Base-by-base conservation (phyloP, 1,139 yeast species). In the Blastobotrys persicus region DNA sequence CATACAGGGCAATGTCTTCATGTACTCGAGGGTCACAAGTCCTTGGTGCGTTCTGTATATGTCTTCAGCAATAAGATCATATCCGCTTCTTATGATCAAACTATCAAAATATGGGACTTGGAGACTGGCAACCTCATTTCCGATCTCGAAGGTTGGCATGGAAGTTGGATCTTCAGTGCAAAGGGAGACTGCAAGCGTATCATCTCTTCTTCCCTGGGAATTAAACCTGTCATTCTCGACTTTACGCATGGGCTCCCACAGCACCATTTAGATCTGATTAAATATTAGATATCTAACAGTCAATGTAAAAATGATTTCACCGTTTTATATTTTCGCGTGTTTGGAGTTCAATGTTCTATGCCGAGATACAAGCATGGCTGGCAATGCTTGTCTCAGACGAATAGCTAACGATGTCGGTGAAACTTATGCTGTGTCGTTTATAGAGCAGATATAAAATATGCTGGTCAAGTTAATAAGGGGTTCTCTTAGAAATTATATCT, bases 41-140 rank as follows among this genome's bases (percentile, higher is more conserved):
- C 59, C 9, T 55, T 67, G 19, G 71, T 69, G 2, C 57, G 73
- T 19, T 60, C 70, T 2, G 50, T 69, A 16, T 60, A 63, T 45
- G 23, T 66, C 3, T 49, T 52, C 39, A 56, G 60, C 14, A 54
- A 59, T 38, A 56, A 57, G 32, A 62, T 68, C 32, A 59, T 69
- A 5, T 66, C 71, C 5, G 73, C 68, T 14, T 64, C 70, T 3
- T 70, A 70, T 47, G 74, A 70, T 52, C 62, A 63, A 49, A 62
- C 71, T 3, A 60, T 70, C 41, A 64, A 67, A 39, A 57, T 70
- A 2, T 70, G 74, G 74, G 65, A 67, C 46, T 44, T 65, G 20
- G 59, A 60, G 7, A 53, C 63, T 0, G 64, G 68, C 6, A 45
- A 57, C 26, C 55, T 62, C 12, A 37, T 67, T 14, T 45, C 60